Evolutionary conservation across 768 basidiomycete genomes (phyloP).

Genomic region (Mycena rebaudengoi): DNA sequence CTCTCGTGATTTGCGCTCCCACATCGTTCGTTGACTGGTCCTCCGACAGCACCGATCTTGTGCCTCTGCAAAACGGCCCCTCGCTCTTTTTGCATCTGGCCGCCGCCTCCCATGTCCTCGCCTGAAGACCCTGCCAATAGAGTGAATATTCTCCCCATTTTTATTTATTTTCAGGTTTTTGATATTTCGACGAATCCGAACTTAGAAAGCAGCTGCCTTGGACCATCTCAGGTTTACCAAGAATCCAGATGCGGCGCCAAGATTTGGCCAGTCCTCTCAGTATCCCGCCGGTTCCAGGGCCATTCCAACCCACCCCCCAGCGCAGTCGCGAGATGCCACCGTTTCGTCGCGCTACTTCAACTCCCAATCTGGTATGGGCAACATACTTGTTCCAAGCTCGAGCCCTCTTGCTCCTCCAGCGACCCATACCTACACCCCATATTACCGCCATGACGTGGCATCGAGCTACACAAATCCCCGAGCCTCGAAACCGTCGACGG

Average conservation of each 20-base stretch:
- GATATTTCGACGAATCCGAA: slow-evolving; percentile 1
- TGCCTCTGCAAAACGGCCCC: background rate
- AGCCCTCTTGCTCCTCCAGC: slow-evolving; percentile 63
- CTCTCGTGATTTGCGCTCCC: too few relatives aligned
- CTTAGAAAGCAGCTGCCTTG: slow-evolving; percentile 45
- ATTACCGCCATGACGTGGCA: slow-evolving; percentile 52
- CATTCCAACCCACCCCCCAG: too few relatives aligned
- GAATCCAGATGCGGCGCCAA: slow-evolving; percentile 41
- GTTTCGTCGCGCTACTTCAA: slow-evolving; percentile 70
- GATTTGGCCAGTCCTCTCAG: too few relatives aligned
- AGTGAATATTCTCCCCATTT: slow-evolving; percentile 23
- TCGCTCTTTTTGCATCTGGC: slow-evolving; percentile 17
- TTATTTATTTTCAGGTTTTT: slow-evolving; percentile 38
- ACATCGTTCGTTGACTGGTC: too few relatives aligned
- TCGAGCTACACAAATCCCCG: slow-evolving; percentile 41
- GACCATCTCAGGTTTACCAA: slow-evolving; percentile 58
- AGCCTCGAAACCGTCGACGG: slow-evolving; percentile 30
- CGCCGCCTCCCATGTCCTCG: slow-evolving; percentile 11
- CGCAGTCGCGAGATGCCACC: slow-evolving; percentile 84
- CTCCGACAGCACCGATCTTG: background rate
- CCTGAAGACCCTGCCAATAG: slow-evolving; percentile 13
- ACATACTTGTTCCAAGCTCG: slow-evolving; percentile 79
- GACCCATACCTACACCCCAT: slow-evolving; percentile 45
- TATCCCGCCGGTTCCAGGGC: too few relatives aligned
- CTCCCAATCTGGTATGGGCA: slow-evolving; percentile 58